Conservation (phyloP, 495 filamentous ascomycete species). For the Penicillium crystallinum region DNA sequence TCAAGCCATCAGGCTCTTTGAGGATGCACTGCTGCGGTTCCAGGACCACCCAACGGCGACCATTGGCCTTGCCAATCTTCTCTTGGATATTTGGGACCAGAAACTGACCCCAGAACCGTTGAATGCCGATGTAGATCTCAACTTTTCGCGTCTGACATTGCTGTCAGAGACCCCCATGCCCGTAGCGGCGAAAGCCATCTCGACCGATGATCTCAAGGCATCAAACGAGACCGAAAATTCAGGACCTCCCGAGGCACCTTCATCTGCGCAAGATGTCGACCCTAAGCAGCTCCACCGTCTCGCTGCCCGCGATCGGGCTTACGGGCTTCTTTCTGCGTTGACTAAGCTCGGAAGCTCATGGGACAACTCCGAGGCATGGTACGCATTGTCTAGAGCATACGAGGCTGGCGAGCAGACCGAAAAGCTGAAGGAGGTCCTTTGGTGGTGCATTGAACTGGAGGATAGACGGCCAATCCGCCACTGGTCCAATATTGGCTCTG, state of each 20-base stretch:
- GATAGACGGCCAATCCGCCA: slow-evolving; percentile 45
- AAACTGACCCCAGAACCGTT: slow-evolving; percentile 43
- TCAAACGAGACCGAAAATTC: slow-evolving; percentile 8
- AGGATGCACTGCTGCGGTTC: slow-evolving; percentile 68
- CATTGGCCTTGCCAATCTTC: slow-evolving; percentile 73
- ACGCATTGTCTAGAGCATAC: slow-evolving; percentile 74
- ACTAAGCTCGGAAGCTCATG: slow-evolving; percentile 85
- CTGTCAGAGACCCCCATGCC: slow-evolving; percentile 18
- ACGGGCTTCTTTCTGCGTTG: slow-evolving; percentile 69
- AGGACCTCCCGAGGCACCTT: slow-evolving; percentile 4
- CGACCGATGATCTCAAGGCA: slow-evolving; percentile 21
- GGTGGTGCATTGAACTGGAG: slow-evolving; percentile 64
- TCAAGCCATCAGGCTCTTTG: slow-evolving; percentile 66
- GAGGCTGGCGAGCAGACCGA: slow-evolving; percentile 78
- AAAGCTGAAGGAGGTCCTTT: slow-evolving; percentile 72
- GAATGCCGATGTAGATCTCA: slow-evolving; percentile 28
- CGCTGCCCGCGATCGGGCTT: slow-evolving; percentile 82
- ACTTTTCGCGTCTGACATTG: slow-evolving; percentile 24
- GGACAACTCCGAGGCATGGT: slow-evolving; percentile 95
- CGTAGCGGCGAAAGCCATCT: slow-evolving; percentile 17
- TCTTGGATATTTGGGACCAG: slow-evolving; percentile 79
- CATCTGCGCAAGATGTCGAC: slow-evolving; percentile 28
- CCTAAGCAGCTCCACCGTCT: slow-evolving; percentile 67
- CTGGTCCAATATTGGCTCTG: slow-evolving; percentile 47
- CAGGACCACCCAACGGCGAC: slow-evolving; percentile 75